Evolutionary conservation across 176 grass and related monocot species (phyloP).

Genomic region (Panicum miliaceum): DNA sequence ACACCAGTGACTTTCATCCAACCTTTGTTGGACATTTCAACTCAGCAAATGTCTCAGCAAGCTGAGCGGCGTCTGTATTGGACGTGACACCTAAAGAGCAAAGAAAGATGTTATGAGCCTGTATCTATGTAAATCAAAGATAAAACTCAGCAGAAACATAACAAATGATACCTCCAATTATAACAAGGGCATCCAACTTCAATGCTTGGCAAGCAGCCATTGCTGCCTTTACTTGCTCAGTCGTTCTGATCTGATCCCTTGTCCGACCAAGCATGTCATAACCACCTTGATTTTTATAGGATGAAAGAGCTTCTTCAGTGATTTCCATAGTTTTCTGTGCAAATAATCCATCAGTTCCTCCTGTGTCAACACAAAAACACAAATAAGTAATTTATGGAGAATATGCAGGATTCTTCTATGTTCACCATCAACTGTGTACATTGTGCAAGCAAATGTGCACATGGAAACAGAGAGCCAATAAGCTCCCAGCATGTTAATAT

Average conservation of each 20-base stretch:
- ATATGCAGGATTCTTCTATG: slow-evolving; percentile 19
- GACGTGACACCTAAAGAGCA: slow-evolving; percentile 75
- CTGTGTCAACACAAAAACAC: slow-evolving; percentile 46
- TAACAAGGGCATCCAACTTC: slow-evolving; percentile 82
- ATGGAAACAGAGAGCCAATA: not conserved
- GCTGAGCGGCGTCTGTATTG: slow-evolving; percentile 91
- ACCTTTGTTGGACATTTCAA: slow-evolving; percentile 87
- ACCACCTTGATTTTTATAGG: slow-evolving; percentile 96
- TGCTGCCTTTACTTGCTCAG: slow-evolving; percentile 84
- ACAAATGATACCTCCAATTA: slow-evolving; percentile 80
- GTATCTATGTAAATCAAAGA: not conserved
- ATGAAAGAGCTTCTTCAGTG: slow-evolving; percentile 68
- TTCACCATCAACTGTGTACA: not conserved
- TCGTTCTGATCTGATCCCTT: slow-evolving; percentile 93
- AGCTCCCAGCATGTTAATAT: not conserved
- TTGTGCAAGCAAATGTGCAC: not conserved
- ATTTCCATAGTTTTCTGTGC: slow-evolving; percentile 87
- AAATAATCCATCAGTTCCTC: slow-evolving; percentile 83
- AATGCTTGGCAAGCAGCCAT: slow-evolving; percentile 68
- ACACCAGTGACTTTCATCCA: not conserved
- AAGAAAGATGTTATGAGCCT: not conserved
- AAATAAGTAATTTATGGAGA: not conserved
- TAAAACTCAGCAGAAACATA: slow-evolving; percentile 26
- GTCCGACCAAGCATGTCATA: slow-evolving; percentile 96
- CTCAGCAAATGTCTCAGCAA: slow-evolving; percentile 91